Percentiles rank a stretch among this genome's conserved stretches.
These are phyloP conservation scores for Lasiodiplodia gonubiensis DNA, from an alignment of 2,329 filamentous ascomycete species.

Conservation along the genomic window DNA sequence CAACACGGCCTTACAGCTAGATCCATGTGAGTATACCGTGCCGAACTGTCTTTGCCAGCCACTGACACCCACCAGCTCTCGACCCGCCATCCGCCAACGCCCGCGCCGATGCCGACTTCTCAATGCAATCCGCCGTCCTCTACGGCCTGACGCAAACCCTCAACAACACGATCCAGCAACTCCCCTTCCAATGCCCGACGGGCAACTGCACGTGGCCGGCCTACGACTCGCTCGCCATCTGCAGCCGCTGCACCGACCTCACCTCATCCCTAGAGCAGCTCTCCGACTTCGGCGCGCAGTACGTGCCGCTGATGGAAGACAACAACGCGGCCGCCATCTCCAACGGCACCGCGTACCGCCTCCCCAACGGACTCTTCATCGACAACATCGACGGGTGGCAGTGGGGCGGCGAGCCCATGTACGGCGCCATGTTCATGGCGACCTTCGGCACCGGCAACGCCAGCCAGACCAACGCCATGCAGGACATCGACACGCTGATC, in stretches of 20 bases:
- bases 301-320: neutral
- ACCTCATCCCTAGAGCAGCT: neutral
- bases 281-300: neutral
- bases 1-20: neutral
- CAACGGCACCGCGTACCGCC: neutral
- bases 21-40: neutral
- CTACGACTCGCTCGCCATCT: constrained; percentile 26
- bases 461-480: constrained; percentile 6
- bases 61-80: neutral
- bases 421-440: constrained; percentile 22
- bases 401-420: neutral
- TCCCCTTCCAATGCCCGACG: constrained; percentile 23
- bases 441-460: constrained; percentile 17
- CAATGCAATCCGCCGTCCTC: constrained; percentile 29
- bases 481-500: constrained; percentile 23
- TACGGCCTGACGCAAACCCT: constrained; percentile 19
- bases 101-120: constrained; percentile 26
- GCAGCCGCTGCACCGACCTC: constrained; percentile 19
- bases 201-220: constrained; percentile 29
- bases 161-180: constrained; percentile 10
- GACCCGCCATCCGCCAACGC: neutral
- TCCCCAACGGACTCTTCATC: constrained; percentile 30
- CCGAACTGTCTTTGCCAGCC: no score
- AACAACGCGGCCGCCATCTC: neutral
- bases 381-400: constrained; percentile 25